Base-by-base conservation (phyloP, 1,284 basidiomycete species). In the Termitomyces sp. region DNA sequence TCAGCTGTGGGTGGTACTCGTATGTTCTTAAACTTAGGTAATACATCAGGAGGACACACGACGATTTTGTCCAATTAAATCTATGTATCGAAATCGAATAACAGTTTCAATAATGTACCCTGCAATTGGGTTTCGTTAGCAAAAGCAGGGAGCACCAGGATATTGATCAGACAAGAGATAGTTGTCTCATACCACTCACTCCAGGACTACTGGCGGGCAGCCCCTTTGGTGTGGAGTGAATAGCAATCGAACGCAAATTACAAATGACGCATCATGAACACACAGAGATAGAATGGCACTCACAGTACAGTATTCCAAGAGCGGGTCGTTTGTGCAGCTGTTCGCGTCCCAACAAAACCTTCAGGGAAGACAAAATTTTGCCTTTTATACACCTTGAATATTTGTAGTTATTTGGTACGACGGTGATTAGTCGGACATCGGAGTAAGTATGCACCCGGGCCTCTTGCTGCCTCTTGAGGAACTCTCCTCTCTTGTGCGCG, bases 211-310 rank as follows among this genome's bases (percentile, higher is more conserved):
- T 73, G 86, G 86, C 86, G 73, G 75, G 84, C 78, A 74, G 68
- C 70, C 80, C 84, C 78, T 87, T 87, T 84, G 79, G 75, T 73
- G 63, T 77, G 73, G 72, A 74, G 72, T 63, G 65, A 68, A 69
- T 66, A 74, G 65, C 71, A 68, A 70, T 86, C 86, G 84, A 88
- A 88, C 86, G 86, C 86, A 88, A 88, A 88, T 88, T 88, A 88
- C 86, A 72, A 74, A 66, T 69, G 74, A 64, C 70, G 60, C 84
- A 88, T 86, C 84, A 78, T 72, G 46, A 43, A 59, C 46, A 48
- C 24, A n/a, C 24, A 24, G 37, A 48, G 57, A 31, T 50, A 43
- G 53, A 42, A 49, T 21, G 9, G 33, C 21, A 60, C 58, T 57
- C 11, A 57, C 45, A 47, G 39, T 26, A 28, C 39, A 24, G 11